Percentiles rank a stretch among this genome's conserved stretches.
These are phyloP conservation scores for Leccinum variicolor DNA, from an alignment of 768 basidiomycete genomes.

Conservation along the genomic window DNA sequence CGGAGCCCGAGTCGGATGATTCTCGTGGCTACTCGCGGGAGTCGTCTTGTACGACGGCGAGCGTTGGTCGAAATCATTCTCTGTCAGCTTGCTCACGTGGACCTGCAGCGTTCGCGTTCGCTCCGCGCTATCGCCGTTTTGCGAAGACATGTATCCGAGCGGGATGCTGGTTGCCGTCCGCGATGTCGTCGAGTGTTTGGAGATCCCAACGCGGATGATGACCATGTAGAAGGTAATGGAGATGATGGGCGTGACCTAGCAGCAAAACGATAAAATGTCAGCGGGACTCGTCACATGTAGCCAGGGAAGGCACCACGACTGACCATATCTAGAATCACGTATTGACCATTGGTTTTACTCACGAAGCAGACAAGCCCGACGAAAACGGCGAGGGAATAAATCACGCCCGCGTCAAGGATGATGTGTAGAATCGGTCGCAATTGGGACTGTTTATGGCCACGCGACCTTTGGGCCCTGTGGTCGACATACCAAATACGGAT, in stretches of 20 bases:
- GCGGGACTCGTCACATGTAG: too few species aligned
- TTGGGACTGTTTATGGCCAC: background rate
- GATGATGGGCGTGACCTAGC: slow-evolving; percentile 5
- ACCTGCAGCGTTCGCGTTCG: background rate
- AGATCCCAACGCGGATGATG: slow-evolving; percentile 4
- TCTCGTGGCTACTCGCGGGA: background rate
- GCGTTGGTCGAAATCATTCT: background rate
- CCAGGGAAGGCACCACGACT: background rate
- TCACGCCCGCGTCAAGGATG: slow-evolving; percentile 2
- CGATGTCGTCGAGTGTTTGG: background rate
- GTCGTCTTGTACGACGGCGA: background rate
- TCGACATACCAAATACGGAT: background rate
- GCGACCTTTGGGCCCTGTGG: background rate
- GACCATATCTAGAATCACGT: too few species aligned
- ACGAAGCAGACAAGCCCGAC: background rate
- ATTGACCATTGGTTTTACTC: background rate
- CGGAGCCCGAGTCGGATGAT: too few species aligned
- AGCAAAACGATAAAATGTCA: background rate
- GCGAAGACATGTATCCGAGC: too few species aligned
- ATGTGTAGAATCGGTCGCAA: background rate
- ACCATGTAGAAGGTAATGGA: slow-evolving; percentile 1
- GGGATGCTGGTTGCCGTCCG: background rate
- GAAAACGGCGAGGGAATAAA: background rate
- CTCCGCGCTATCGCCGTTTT: too few species aligned
- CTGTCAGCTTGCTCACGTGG: background rate